These are phyloP conservation scores for Austroboletus eburneus DNA, from an alignment of 768 basidiomycete species.

Conservation along the genomic window DNA sequence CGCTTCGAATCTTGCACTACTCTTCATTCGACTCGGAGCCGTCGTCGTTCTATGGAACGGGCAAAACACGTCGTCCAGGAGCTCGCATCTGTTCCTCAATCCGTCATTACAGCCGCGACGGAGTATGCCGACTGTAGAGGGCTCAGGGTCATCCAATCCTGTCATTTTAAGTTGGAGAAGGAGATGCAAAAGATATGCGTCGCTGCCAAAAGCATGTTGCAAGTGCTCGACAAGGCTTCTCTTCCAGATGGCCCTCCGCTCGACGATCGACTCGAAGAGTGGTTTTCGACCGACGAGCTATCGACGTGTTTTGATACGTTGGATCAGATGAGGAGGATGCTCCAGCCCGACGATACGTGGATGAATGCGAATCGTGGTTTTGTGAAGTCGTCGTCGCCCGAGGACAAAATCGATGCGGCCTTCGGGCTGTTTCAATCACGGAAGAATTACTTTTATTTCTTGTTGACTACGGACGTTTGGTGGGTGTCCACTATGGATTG, in stretches of 20 bases:
- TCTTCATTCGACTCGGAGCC: not conserved
- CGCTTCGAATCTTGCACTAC: no score
- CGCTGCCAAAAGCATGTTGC: not conserved
- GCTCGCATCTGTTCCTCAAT: not conserved
- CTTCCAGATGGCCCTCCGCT: slow-evolving; percentile 1
- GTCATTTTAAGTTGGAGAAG: slow-evolving; percentile 13
- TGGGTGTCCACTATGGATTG: not conserved
- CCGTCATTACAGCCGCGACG: not conserved
- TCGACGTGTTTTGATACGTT: slow-evolving; percentile 5
- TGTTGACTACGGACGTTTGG: slow-evolving; percentile 10
- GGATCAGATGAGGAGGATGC: slow-evolving; percentile 6
- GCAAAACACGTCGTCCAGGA: not conserved
- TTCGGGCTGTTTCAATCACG: slow-evolving; percentile 6
- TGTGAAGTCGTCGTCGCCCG: not conserved
- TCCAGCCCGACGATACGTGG: slow-evolving; percentile 1
- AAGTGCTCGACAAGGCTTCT: slow-evolving; percentile 1
- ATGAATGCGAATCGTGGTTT: not conserved
- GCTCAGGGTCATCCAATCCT: not conserved
- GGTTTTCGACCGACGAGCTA: slow-evolving; percentile 8
- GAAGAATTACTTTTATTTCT: slow-evolving; percentile 5
- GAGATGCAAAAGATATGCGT: slow-evolving; percentile 11
- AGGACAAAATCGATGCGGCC: slow-evolving; percentile 7
- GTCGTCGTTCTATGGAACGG: not conserved
- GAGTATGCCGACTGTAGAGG: slow-evolving; percentile 1
- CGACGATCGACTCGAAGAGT: slow-evolving; percentile 9